These are phyloP conservation scores for Deinandra increscens DNA, from an alignment of 129 eudicot species.

Conservation along the genomic window DNA sequence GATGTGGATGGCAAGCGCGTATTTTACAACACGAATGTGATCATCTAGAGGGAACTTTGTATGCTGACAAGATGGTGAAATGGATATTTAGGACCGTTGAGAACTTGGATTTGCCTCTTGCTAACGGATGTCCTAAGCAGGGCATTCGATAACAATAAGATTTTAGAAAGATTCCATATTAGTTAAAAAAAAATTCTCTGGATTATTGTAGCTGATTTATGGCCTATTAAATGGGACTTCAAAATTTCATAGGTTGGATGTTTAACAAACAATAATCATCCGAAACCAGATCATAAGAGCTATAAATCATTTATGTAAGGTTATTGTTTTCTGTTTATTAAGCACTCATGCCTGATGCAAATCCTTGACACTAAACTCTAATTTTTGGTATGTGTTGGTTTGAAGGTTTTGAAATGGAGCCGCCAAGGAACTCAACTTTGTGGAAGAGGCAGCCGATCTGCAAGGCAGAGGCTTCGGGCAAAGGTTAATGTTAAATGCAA, in stretches of 20 bases:
- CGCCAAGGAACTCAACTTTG: conserved; percentile 38
- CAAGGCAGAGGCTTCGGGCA: no score
- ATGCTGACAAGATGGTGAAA: conserved; percentile 73
- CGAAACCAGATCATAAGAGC: not conserved
- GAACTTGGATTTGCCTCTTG: conserved; percentile 79
- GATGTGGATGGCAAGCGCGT: conserved; percentile 93
- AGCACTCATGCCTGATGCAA: not conserved
- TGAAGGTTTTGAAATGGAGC: not conserved
- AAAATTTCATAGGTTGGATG: not conserved
- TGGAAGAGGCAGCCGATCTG: conserved; percentile 58
- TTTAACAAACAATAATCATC: not conserved
- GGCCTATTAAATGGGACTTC: not conserved
- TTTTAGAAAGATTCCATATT: not conserved
- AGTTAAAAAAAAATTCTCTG: conserved; percentile 1
- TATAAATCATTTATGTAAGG: not conserved
- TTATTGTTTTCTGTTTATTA: not conserved
- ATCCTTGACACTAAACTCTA: not conserved
- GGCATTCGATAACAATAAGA: conserved; percentile 41
- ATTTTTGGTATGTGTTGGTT: not conserved
- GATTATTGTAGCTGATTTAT: conserved; percentile 3
- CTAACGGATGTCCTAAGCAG: conserved; percentile 60
- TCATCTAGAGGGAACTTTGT: conserved; percentile 75
- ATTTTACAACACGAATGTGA: conserved; percentile 91
- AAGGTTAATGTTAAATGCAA: no score
- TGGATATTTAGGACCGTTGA: conserved; percentile 68